A percentile compares a stretch with the other conserved stretches of the same genome.
These are phyloP conservation scores for Phytopythium montanum DNA, from an alignment of 352 stramenopile species.

Conservation along the genomic window DNA sequence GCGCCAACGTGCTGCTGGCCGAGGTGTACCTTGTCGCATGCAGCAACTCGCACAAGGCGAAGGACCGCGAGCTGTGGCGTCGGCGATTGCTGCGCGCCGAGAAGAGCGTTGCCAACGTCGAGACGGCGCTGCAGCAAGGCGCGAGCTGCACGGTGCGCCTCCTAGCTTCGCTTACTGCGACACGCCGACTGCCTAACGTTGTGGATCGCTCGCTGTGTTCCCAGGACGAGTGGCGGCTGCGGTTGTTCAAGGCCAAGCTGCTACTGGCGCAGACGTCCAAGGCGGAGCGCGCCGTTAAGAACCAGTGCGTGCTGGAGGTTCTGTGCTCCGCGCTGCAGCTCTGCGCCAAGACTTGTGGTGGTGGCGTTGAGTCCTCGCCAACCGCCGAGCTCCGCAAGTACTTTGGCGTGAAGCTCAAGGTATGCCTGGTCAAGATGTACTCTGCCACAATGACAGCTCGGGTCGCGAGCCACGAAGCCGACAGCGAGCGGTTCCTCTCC, in stretches of 20 bases:
- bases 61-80: constrained; percentile 45
- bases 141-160: constrained; percentile 16
- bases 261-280: constrained; percentile 47
- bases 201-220: not conserved
- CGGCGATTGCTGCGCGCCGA: constrained; percentile 46
- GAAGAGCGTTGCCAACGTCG: constrained; percentile 29
- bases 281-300: constrained; percentile 25
- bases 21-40: constrained; percentile 50
- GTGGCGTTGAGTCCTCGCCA: not conserved
- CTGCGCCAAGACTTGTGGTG: constrained; percentile 20
- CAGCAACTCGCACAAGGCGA: constrained; percentile 31
- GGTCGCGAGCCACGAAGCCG: constrained; percentile 9
- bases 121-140: constrained; percentile 15
- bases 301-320: constrained; percentile 36
- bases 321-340: constrained; percentile 41
- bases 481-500: constrained; percentile 26
- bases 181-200: not conserved
- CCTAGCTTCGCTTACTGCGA: not conserved
- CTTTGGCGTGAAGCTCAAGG: constrained; percentile 50
- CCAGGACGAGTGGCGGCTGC: constrained; percentile 37
- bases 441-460: constrained; percentile 30
- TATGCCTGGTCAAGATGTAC: constrained; percentile 52
- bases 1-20: constrained; percentile 48
- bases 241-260: constrained; percentile 55
- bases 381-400: constrained; percentile 32